Conservation (phyloP, 371 early-diverging fungal species). For the Coemansia sp. region DNA sequence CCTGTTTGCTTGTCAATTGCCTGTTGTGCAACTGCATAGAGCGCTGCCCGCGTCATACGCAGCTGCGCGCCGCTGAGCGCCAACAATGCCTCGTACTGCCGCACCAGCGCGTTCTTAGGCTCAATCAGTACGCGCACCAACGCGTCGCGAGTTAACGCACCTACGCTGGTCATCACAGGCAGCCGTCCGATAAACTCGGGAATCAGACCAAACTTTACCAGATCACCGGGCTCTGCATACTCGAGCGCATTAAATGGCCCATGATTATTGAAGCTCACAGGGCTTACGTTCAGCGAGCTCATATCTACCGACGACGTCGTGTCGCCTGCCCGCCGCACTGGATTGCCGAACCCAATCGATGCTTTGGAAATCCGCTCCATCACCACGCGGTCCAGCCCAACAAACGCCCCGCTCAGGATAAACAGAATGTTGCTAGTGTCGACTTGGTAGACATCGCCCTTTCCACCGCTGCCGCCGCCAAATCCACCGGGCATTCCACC, state of each 20-base stretch:
- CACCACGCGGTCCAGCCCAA: slow-evolving; percentile 83
- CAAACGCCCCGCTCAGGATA: slow-evolving; percentile 87
- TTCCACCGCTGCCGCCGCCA: slow-evolving; percentile 44
- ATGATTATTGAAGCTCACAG: slow-evolving; percentile 24
- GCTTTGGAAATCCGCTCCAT: slow-evolving; percentile 76
- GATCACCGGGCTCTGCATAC: slow-evolving; percentile 75
- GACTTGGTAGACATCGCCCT: slow-evolving; percentile 79
- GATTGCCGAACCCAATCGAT: slow-evolving; percentile 76
- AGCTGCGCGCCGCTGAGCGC: slow-evolving; percentile 67
- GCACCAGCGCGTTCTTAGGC: slow-evolving; percentile 80
- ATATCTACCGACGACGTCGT: slow-evolving; percentile 35
- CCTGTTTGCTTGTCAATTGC: slow-evolving; percentile 85
- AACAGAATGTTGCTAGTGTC: slow-evolving; percentile 92
- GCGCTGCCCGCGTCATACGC: slow-evolving; percentile 70
- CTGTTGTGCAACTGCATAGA: slow-evolving; percentile 68
- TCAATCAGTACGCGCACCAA: slow-evolving; percentile 79
- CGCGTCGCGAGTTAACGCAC: slow-evolving; percentile 66
- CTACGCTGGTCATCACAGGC: slow-evolving; percentile 84
- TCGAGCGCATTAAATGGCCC: slow-evolving; percentile 56
- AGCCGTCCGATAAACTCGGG: slow-evolving; percentile 90
- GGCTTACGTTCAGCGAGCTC: slow-evolving; percentile 27
- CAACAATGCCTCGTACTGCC: slow-evolving; percentile 81
- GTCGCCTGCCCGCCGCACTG: slow-evolving; percentile 50
- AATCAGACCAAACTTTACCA: slow-evolving; percentile 85
- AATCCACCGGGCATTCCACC: not conserved